Conservation (phyloP, 345 rosid species). For the Populus alba region DNA sequence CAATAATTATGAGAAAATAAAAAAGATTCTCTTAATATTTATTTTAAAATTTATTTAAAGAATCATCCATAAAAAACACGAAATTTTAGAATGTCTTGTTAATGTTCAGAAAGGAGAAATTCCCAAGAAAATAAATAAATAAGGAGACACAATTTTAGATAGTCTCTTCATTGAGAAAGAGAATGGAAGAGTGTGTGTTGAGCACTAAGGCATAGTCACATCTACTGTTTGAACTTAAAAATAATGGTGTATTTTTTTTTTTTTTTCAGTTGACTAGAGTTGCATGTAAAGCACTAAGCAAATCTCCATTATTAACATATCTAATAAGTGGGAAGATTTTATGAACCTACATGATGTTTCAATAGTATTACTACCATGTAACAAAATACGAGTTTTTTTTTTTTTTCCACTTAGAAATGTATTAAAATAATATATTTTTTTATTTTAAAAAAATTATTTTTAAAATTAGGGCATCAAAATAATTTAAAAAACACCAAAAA, state of each 20-base stretch:
- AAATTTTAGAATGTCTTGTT: not conserved
- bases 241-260: not conserved
- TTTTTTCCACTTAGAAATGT: no score
- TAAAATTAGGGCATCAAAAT: no score
- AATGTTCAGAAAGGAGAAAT: not conserved
- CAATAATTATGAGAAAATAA: no score
- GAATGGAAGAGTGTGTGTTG: not conserved
- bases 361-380: not conserved
- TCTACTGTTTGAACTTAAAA: constrained; percentile 7
- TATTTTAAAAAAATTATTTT: no score
- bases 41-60: no score
- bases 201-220: not conserved
- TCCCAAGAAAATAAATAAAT: not conserved
- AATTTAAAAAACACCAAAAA: no score
- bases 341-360: not conserved
- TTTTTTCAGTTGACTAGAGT: constrained; percentile 3
- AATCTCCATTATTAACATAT: not conserved
- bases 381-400: no score
- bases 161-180: constrained; percentile 2
- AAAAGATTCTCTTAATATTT: no score
- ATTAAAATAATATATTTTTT: no score
- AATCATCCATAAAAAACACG: not conserved
- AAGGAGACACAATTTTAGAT: not conserved
- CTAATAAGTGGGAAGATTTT: not conserved
- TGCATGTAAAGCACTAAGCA: constrained; percentile 18